Evolutionary conservation across 2,329 filamentous ascomycete species (phyloP).

Genomic region (Aspergillus neotritici): DNA sequence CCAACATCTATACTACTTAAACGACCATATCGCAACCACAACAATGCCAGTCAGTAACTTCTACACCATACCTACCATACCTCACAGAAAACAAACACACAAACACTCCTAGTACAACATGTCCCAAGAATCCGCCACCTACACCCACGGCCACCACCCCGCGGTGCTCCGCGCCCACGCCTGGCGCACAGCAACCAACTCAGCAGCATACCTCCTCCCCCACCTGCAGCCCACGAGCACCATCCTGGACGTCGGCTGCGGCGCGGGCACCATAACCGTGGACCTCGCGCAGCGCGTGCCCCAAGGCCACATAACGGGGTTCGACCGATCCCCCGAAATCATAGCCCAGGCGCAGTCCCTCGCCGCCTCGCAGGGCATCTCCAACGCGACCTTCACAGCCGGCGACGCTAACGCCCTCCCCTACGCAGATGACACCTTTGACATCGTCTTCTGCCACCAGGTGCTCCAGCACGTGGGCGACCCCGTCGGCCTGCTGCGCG

Average conservation of each 20-base stretch:
- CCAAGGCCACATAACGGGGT: slow-evolving; percentile 32
- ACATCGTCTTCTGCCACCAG: slow-evolving; percentile 54
- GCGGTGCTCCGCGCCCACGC: slow-evolving; percentile 30
- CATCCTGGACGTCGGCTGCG: slow-evolving; percentile 41
- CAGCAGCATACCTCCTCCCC: slow-evolving; percentile 34
- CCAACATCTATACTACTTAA: too few relatives aligned
- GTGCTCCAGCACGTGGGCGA: slow-evolving; percentile 51
- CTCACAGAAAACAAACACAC: too few relatives aligned
- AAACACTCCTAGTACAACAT: too few relatives aligned
- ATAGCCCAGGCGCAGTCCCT: slow-evolving; percentile 27
- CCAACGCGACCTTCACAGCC: slow-evolving; percentile 28
- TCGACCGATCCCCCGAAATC: slow-evolving; percentile 25
- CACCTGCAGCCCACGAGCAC: slow-evolving; percentile 28
- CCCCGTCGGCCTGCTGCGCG: slow-evolving; percentile 44
- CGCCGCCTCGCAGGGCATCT: slow-evolving; percentile 21
- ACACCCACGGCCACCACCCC: slow-evolving; percentile 34
- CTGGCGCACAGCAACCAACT: slow-evolving; percentile 30
- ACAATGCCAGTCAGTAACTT: too few relatives aligned
- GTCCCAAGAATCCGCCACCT: slow-evolving; percentile 9
- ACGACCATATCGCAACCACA: too few relatives aligned
- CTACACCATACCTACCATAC: too few relatives aligned
- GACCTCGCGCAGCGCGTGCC: slow-evolving; percentile 34
- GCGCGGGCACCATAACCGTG: slow-evolving; percentile 39
- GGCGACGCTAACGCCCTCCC: slow-evolving; percentile 38
- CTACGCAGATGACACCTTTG: slow-evolving; percentile 45